Percentiles rank a stretch among this genome's conserved stretches.
Evolutionary conservation across 495 filamentous ascomycete species (phyloP).

Genomic region (Penicillium coffeae): DNA sequence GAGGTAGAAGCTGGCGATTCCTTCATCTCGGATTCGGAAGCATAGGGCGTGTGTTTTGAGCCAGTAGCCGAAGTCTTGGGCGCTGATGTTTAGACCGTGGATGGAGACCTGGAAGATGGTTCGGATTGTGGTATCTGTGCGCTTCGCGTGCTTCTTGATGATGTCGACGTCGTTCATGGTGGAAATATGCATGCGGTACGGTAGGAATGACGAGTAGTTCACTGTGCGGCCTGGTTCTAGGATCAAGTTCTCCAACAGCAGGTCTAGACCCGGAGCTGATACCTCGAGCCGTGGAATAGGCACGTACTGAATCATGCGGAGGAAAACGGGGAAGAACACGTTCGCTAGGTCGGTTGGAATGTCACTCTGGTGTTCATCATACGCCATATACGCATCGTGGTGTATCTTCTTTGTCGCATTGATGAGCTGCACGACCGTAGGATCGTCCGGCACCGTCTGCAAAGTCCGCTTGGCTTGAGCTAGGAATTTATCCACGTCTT

Average conservation of each 20-base stretch:
- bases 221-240: conserved; percentile 83
- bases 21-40: conserved; percentile 69
- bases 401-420: conserved; percentile 60
- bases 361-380: conserved; percentile 57
- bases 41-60: conserved; percentile 62
- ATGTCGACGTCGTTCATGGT: conserved; percentile 85
- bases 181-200: conserved; percentile 73
- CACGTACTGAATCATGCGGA: conserved; percentile 75
- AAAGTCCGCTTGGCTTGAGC: conserved; percentile 64
- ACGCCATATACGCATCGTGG: conserved; percentile 58
- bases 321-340: conserved; percentile 73
- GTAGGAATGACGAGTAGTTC: conserved; percentile 84
- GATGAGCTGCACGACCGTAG: conserved; percentile 63
- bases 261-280: conserved; percentile 74
- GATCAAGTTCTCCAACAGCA: conserved; percentile 85
- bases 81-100: conserved; percentile 74
- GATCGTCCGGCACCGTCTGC: conserved; percentile 62
- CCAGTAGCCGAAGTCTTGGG: conserved; percentile 82
- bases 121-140: conserved; percentile 61
- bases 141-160: conserved; percentile 67
- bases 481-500: conserved; percentile 72
- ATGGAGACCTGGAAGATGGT: conserved; percentile 72
- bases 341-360: conserved; percentile 71
- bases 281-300: conserved; percentile 86
- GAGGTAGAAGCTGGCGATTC: conserved; percentile 77